Evolutionary conservation across 768 basidiomycete species (phyloP).

Genomic region (Tulasnella sp.): DNA sequence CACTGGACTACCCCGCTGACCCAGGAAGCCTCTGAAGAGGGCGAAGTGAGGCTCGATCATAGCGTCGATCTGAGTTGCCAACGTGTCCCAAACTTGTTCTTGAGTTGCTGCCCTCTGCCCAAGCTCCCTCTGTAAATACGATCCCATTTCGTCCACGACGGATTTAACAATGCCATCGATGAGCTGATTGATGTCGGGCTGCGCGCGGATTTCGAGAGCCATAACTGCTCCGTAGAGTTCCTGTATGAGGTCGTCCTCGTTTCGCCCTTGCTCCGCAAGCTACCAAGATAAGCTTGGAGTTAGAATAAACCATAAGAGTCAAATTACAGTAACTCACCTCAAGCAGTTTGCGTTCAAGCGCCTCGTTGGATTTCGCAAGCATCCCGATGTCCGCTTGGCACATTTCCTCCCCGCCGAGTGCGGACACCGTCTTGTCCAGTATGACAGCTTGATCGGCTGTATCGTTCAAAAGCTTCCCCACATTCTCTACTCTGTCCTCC

Average conservation of each 20-base stretch:
- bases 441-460: not conserved
- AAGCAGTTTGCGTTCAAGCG: not conserved
- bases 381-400: not conserved
- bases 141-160: not conserved
- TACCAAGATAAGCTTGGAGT: not conserved
- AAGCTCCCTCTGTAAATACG: not conserved
- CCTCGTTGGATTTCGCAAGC: not conserved
- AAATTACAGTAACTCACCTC: not conserved
- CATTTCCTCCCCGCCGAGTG: not conserved
- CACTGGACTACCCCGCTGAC: not conserved
- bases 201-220: not conserved
- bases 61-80: not conserved
- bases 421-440: not conserved
- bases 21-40: not conserved
- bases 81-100: not conserved
- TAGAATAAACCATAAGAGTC: not conserved
- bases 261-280: not conserved
- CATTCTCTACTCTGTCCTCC: not conserved
- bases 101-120: not conserved
- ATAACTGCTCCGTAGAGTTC: not conserved
- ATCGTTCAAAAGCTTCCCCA: not conserved
- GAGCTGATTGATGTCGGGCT: not conserved
- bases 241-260: not conserved
- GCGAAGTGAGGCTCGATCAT: not conserved
- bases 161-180: not conserved